phyloP scores from a whole-genome alignment of 2,329 filamentous ascomycete genomes.

The Ophiostoma ips region DNA sequence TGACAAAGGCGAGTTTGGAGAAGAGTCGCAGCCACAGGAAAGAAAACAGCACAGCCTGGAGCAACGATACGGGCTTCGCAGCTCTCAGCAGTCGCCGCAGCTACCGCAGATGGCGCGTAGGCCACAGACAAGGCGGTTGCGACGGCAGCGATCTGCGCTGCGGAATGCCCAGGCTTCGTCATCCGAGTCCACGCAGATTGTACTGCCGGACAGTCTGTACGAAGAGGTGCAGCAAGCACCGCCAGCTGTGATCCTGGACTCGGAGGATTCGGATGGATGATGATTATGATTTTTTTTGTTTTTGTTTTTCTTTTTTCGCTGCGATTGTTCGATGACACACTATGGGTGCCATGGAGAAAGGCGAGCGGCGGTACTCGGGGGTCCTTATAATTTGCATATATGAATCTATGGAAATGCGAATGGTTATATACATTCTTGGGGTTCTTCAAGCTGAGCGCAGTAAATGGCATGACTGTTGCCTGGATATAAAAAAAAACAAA shows the following conservation, averaged over 20 bases:
- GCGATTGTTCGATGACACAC: too few species aligned
- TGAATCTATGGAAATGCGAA: neutral
- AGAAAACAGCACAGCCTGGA: neutral
- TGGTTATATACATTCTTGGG: neutral
- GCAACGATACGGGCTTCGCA: neutral
- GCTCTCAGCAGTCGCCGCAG: neutral
- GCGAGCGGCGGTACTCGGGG: too few species aligned
- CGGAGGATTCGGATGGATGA: conserved; percentile 20
- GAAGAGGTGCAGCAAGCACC: conserved; percentile 25
- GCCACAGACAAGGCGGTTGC: neutral
- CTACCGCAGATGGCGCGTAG: neutral
- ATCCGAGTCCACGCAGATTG: conserved; percentile 31
- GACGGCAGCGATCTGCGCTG: neutral
- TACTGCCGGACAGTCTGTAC: conserved; percentile 35
- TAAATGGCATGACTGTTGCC: neutral
- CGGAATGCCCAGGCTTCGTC: conserved; percentile 5
- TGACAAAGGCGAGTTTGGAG: neutral
- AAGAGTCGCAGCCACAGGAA: neutral
- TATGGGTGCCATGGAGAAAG: too few species aligned
- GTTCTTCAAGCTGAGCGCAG: neutral
- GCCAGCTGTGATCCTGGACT: conserved; percentile 26
- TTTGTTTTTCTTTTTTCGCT: too few species aligned
- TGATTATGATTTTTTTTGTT: neutral
- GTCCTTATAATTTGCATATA: too few species aligned
- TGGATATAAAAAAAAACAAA: neutral